Evolutionary conservation across 768 basidiomycete genomes (phyloP), one percentile per base, ranked within the genome.

Genomic region (Suillus sp.): DNA sequence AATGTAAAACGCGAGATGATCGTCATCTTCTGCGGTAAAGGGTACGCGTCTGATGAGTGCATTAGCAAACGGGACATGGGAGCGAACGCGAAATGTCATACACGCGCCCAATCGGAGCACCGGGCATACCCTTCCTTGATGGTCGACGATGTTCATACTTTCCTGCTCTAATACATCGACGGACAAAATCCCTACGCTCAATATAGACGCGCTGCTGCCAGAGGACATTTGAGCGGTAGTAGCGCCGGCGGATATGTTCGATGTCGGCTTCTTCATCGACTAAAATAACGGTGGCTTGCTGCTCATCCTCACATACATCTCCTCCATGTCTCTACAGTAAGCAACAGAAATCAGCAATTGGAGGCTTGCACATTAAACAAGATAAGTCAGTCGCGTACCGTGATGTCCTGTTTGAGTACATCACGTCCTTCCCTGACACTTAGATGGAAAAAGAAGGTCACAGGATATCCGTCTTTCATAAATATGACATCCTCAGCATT

Each of bases 1-100:
- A 60, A 89, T 63, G 61, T 82, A 86, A 69, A 78, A 77, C 5
- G 80, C 72, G 2, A 86, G 78, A 6, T 77, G 65, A 0, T 63
- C 62, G 58, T 83, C 79, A 6, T 86, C 86, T 0, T 80, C 75
- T 7, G 64, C 42, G 0, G 80, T 79, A 63, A 76, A 85, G 16
- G 64, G 11, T 1, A 67, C 48, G 25, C 74, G 74, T 53, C 75
- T 75, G 20, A 22, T 35, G 11, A 10, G 27, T 35, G 22, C 20
- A 5, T 43, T 18, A 55, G 8, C 16, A 59, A 59, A 32, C 30
- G 25, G 18, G 45, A 56, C 25, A 32, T n/a, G 54, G 22, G 1
- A 45, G 22, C 6, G 32, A n/a, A 34, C 11, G 20, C 0, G 30
- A 66, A 18, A 27, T 40, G 37, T 20, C 38, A 30, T 37, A 73